phyloP scores from a whole-genome alignment of 2,329 filamentous ascomycete species.

The Trichophyton schoenleinii region DNA sequence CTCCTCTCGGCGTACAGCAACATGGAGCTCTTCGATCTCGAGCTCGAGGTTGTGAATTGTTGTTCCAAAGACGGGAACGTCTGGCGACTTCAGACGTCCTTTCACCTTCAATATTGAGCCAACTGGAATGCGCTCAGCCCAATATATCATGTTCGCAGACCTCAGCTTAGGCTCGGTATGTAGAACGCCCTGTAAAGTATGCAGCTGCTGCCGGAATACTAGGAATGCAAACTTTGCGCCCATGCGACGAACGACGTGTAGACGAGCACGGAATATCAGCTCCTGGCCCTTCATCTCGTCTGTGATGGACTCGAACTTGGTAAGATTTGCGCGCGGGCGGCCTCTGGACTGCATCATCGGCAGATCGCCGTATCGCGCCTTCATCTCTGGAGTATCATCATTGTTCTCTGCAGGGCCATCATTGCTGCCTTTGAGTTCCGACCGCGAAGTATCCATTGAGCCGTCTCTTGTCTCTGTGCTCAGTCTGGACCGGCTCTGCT shows the following conservation, averaged over 20 bases:
- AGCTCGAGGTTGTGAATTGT: conserved; percentile 67
- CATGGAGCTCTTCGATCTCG: conserved; percentile 52
- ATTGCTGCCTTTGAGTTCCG: not conserved
- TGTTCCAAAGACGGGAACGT: conserved; percentile 61
- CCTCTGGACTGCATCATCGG: conserved; percentile 47
- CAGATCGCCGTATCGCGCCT: conserved; percentile 45
- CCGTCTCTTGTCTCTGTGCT: conserved; percentile 23
- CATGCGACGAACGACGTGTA: conserved; percentile 70
- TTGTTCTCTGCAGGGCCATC: not conserved
- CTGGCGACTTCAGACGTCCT: conserved; percentile 59
- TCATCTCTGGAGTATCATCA: conserved; percentile 45
- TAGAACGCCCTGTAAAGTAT: conserved; percentile 75
- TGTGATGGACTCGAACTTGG: conserved; percentile 41
- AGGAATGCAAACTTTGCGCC: conserved; percentile 75
- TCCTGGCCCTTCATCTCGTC: conserved; percentile 44
- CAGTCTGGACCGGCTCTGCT: conserved; percentile 24
- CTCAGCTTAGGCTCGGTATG: conserved; percentile 47
- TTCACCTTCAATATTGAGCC: conserved; percentile 69
- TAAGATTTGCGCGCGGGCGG: conserved; percentile 36
- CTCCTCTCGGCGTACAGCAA: conserved; percentile 49
- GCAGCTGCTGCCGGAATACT: conserved; percentile 70
- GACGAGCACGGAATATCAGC: conserved; percentile 55
- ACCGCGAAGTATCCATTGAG: not conserved
- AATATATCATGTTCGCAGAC: conserved; percentile 66
- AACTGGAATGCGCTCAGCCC: conserved; percentile 68